Evolutionary conservation across 495 filamentous ascomycete genomes (phyloP), one percentile per base, ranked within the genome.

Genomic region (Aspergillus bridgeri): DNA sequence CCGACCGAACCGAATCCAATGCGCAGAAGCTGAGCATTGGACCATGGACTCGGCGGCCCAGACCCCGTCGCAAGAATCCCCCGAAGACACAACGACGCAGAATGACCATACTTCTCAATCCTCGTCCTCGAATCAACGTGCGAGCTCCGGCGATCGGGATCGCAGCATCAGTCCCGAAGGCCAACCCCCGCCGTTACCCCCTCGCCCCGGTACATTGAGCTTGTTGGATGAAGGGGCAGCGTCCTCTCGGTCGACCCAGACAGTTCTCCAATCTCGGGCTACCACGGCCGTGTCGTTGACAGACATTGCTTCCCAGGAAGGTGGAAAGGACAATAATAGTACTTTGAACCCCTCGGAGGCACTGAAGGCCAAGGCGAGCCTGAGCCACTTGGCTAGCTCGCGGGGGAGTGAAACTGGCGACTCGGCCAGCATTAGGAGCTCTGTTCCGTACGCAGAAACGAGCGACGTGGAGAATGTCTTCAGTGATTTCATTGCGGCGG

Each of bases 401-500:
- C 75, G 69, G 58, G 75, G 67, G 8, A 87, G 83, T 61, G 89
- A 91, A 54, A 73, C 75, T n/a, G 88, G 86, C 47, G 95, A 98
- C 60, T 84, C 83, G 9, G 85, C 87, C 58, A 98, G 95, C 67
- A 77, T 98, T 43, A 83, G 83, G 71, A 97, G 92, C 77, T 86
- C 85, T 69, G 82, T 87, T 9, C 90, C 89, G 9, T 92, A 90
- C 6, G 59, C 88, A 18, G 89, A 87, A 23, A 77, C 82, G 9
- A 83, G 86, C 6, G 88, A 87, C 24, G 90, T 95, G 60, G 93
- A 94, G 58, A 92, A 91, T 62, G 74, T 97, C 42, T 81, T 98
- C 24, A 86, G 87, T 11, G 90, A 90, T 42, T 77, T 79, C 46
- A 81, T 86, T 20, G 58, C 63, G 4, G 63, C 69, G 22, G 64